These are phyloP conservation scores for Auricularia heimuer DNA, from an alignment of 768 basidiomycete genomes.

Conservation along the genomic window DNA sequence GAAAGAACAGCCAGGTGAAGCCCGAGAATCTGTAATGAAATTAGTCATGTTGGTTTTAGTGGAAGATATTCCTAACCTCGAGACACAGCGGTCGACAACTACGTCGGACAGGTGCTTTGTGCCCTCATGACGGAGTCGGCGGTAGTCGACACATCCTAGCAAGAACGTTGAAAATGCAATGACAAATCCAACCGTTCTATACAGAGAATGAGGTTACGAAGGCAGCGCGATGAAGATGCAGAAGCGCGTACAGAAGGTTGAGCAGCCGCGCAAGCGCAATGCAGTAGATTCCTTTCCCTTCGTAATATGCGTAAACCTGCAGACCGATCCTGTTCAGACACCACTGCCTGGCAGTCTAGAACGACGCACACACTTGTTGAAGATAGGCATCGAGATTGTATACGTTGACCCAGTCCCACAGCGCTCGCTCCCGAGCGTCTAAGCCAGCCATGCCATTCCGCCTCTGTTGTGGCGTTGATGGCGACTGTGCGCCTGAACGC, in stretches of 20 bases:
- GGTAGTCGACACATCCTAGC: slow-evolving; percentile 90
- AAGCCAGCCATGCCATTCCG: slow-evolving; percentile 45
- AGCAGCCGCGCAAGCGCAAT: slow-evolving; percentile 84
- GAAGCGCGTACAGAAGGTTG: slow-evolving; percentile 72
- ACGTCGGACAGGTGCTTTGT: slow-evolving; percentile 68
- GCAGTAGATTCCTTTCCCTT: slow-evolving; percentile 92
- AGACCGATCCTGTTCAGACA: background rate
- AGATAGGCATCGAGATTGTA: slow-evolving; percentile 93
- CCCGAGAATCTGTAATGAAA: slow-evolving; percentile 58
- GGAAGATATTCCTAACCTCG: slow-evolving; percentile 45
- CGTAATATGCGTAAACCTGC: slow-evolving; percentile 78
- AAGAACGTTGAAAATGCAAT: slow-evolving; percentile 98
- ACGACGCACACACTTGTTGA: slow-evolving; percentile 53
- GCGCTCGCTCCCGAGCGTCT: slow-evolving; percentile 78
- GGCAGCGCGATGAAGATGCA: slow-evolving; percentile 10
- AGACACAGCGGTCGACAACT: slow-evolving; percentile 73
- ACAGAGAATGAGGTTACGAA: slow-evolving; percentile 3
- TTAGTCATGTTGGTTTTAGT: background rate
- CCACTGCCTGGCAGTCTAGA: background rate
- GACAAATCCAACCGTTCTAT: slow-evolving; percentile 93
- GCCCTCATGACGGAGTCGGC: slow-evolving; percentile 57
- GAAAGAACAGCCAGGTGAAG: slow-evolving; percentile 71
- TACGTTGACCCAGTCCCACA: slow-evolving; percentile 99
- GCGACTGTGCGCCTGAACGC: background rate
- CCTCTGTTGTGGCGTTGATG: background rate